Evolutionary conservation across 2,329 filamentous ascomycete genomes (phyloP).

Genomic region (Zasmidium angulare): DNA sequence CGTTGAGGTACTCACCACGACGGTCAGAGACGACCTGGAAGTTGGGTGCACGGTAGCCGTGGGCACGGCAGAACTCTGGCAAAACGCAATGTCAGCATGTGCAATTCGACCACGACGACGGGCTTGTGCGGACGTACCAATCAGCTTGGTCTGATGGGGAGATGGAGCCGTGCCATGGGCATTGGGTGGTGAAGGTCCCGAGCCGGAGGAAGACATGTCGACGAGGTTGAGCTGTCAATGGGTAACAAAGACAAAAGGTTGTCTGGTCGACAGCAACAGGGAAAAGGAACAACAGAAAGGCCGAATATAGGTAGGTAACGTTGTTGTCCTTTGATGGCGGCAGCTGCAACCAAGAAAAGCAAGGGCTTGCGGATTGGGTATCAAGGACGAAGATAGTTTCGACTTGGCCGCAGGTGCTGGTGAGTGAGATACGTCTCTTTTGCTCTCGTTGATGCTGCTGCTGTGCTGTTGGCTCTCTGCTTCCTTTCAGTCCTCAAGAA

Average conservation of each 20-base stretch:
- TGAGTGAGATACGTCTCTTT: conserved; percentile 25
- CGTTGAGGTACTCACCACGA: conserved; percentile 67
- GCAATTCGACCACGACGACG: background rate
- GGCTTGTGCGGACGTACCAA: conserved; percentile 31
- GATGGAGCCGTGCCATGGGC: conserved; percentile 15
- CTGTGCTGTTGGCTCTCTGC: background rate
- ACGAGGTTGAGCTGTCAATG: background rate
- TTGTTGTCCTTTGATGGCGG: background rate
- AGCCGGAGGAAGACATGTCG: conserved; percentile 23
- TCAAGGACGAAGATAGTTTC: conserved; percentile 24
- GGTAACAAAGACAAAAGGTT: background rate
- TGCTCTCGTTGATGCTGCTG: background rate
- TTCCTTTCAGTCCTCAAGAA: background rate
- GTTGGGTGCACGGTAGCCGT: conserved; percentile 26
- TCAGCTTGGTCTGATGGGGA: conserved; percentile 36
- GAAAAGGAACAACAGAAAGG: conserved; percentile 14
- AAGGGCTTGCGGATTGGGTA: conserved; percentile 28
- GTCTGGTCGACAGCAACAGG: conserved; percentile 13
- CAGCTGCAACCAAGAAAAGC: conserved; percentile 23
- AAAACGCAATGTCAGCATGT: conserved; percentile 4
- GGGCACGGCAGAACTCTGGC: conserved; percentile 31
- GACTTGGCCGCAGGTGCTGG: conserved; percentile 31
- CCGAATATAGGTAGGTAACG: background rate
- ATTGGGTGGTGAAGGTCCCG: conserved; percentile 10
- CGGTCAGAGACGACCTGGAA: conserved; percentile 75